phyloP scores from a whole-genome alignment of 225 moss, liverwort and hornwort genomes.

The Lunularia cruciata region DNA sequence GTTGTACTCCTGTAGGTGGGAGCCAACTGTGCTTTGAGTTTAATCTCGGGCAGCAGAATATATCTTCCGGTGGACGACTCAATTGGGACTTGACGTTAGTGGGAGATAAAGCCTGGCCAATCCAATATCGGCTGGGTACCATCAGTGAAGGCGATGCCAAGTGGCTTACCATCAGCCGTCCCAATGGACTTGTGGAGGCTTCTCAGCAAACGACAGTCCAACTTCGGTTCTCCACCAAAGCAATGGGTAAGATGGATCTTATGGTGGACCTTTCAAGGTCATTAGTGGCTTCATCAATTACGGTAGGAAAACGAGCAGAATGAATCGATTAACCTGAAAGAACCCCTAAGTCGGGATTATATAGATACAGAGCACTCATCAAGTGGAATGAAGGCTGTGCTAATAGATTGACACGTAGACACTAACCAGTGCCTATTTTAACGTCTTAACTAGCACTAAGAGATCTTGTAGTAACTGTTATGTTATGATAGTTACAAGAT shows the following conservation, averaged over 20 bases:
- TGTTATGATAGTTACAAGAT: no score
- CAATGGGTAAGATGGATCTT: slow-evolving; percentile 67
- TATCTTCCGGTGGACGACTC: slow-evolving; percentile 82
- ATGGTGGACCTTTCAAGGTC: no score
- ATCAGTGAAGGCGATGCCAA: slow-evolving; percentile 71
- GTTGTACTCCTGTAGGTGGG: slow-evolving; percentile 80
- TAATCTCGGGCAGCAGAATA: slow-evolving; percentile 84
- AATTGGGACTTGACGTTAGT: slow-evolving; percentile 85
- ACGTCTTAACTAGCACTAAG: no score
- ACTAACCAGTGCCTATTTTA: no score
- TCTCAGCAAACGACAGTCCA: slow-evolving; percentile 66
- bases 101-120: slow-evolving; percentile 64
- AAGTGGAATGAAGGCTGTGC: no score
- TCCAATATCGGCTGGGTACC: slow-evolving; percentile 72
- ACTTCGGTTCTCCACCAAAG: slow-evolving; percentile 90
- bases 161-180: slow-evolving; percentile 81
- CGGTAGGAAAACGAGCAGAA: no score
- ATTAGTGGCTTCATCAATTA: no score
- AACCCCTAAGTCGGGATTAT: no score
- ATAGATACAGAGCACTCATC: no score
- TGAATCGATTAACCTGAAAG: no score
- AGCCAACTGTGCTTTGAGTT: slow-evolving; percentile 78
- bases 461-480: no score
- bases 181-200: slow-evolving; percentile 63
- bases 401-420: no score